Conservation (phyloP, 2,329 filamentous ascomycete genomes). For the Arthroderma sp. region DNA sequence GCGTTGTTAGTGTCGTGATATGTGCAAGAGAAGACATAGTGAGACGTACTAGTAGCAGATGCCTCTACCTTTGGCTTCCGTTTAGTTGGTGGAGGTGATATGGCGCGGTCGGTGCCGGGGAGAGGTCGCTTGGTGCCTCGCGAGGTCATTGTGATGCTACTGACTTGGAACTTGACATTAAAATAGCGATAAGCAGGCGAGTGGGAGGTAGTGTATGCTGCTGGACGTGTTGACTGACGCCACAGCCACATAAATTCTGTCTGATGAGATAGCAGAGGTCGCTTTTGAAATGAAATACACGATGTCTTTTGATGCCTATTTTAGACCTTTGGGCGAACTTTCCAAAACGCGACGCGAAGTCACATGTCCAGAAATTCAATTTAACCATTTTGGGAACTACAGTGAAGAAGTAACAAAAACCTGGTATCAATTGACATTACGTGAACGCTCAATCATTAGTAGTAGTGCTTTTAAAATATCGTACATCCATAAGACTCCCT, state of each 20-base stretch:
- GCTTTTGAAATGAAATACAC: not conserved
- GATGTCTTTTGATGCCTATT: not conserved
- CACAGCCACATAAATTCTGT: not conserved
- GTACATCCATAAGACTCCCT: slow-evolving; percentile 3
- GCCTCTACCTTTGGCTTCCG: slow-evolving; percentile 38
- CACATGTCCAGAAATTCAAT: slow-evolving; percentile 3
- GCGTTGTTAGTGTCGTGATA: not conserved
- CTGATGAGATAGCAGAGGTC: not conserved
- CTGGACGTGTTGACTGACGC: not conserved
- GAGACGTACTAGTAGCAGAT: slow-evolving; percentile 40
- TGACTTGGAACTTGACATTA: not conserved
- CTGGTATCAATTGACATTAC: not conserved
- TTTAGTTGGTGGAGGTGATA: slow-evolving; percentile 47
- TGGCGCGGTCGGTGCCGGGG: slow-evolving; percentile 18
- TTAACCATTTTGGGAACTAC: not conserved
- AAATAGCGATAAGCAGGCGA: not conserved
- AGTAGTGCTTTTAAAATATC: not conserved
- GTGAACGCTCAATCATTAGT: not conserved
- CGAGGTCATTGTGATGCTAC: not conserved
- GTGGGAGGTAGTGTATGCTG: not conserved
- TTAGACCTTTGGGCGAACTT: not conserved
- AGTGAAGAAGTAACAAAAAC: not conserved
- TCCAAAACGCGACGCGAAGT: not conserved
- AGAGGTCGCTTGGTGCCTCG: slow-evolving; percentile 7
- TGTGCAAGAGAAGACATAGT: not conserved